Evolutionary conservation across 495 filamentous ascomycete species (phyloP).

Genomic region (Apiosordaria backusii): DNA sequence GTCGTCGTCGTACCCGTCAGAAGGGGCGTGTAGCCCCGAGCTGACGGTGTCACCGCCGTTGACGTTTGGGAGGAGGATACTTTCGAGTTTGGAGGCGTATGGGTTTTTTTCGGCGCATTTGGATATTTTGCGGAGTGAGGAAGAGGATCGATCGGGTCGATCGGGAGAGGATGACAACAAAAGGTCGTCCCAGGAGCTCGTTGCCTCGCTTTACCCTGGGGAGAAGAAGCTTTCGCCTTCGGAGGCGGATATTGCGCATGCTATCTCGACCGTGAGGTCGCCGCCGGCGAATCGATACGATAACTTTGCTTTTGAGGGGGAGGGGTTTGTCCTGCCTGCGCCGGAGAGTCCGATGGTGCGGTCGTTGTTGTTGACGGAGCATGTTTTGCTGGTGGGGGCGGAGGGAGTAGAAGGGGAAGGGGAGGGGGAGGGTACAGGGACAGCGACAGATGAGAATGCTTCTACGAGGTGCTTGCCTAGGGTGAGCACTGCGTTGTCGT

Average conservation of each 20-base stretch:
- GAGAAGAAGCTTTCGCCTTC: not conserved
- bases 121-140: constrained; percentile 8
- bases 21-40: constrained; percentile 25
- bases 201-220: not conserved
- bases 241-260: not conserved
- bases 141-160: not conserved
- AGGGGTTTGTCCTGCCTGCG: not conserved
- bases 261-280: not conserved
- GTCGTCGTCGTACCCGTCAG: constrained; percentile 29
- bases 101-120: constrained; percentile 12
- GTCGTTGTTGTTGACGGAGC: not conserved
- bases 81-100: constrained; percentile 15
- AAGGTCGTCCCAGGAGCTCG: not conserved
- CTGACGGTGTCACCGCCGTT: constrained; percentile 24
- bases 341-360: not conserved
- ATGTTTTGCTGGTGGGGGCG: too few relatives aligned
- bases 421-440: too few relatives aligned
- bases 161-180: not conserved
- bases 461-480: constrained; percentile 25
- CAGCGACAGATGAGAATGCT: constrained; percentile 14
- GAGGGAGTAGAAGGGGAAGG: not conserved
- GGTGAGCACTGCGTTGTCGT: constrained; percentile 10
- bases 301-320: too few relatives aligned
- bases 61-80: constrained; percentile 23
- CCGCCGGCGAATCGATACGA: not conserved